Conservation (phyloP, 345 rosid species). For the Hibiscus tridactylites region DNA sequence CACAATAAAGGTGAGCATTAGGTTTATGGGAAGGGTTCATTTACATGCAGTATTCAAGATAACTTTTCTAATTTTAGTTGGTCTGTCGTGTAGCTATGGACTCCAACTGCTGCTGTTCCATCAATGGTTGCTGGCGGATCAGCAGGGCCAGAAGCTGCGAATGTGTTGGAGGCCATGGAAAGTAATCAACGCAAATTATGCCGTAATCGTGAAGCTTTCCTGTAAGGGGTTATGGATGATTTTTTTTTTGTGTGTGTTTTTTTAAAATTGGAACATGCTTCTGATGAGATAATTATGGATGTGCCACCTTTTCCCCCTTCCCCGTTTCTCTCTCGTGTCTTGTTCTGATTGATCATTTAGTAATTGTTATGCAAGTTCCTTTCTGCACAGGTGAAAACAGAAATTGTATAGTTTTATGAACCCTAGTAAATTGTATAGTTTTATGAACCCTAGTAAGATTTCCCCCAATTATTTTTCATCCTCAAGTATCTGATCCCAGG, state of each 20-base stretch:
- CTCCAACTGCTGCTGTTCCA: slow-evolving; percentile 66
- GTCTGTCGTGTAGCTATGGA: slow-evolving; percentile 53
- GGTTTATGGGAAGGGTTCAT: slow-evolving; percentile 14
- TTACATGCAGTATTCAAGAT: neutral
- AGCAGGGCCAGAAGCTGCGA: slow-evolving; percentile 68
- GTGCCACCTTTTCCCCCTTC: neutral
- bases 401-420: neutral
- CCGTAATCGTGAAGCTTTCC: slow-evolving; percentile 56
- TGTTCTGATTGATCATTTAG: neutral
- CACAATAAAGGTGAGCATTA: slow-evolving; percentile 70
- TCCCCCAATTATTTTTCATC: neutral
- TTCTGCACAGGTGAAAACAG: neutral
- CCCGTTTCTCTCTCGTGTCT: neutral
- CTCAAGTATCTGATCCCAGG: neutral
- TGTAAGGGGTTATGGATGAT: slow-evolving; percentile 43
- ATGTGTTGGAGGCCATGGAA: slow-evolving; percentile 71
- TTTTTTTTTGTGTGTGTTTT: neutral
- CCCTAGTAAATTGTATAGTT: neutral
- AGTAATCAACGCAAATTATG: slow-evolving; percentile 60
- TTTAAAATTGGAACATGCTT: neutral
- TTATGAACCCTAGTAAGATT: neutral
- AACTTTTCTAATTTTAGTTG: slow-evolving; percentile 2
- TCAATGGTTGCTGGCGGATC: slow-evolving; percentile 67
- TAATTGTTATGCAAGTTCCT: neutral
- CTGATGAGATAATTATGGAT: neutral